These are phyloP conservation scores for Verruconis gallopava DNA, from an alignment of 2,329 filamentous ascomycete species.

Conservation along the genomic window DNA sequence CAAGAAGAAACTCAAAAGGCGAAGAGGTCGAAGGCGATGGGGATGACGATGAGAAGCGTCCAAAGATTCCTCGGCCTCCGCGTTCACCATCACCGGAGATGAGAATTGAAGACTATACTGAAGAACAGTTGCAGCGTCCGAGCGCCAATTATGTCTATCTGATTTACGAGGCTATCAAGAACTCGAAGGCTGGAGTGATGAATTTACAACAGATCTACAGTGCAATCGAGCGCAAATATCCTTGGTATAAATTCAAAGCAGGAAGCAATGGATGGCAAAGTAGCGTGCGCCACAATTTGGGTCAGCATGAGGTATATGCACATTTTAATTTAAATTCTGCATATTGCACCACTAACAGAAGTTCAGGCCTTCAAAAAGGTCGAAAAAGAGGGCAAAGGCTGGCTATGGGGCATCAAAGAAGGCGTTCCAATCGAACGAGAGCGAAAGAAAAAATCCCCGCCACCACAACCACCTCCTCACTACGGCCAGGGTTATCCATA, in stretches of 20 bases:
- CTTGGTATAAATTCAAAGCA: conserved; percentile 48
- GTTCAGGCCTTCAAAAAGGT: conserved; percentile 9
- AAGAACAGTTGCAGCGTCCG: conserved; percentile 61
- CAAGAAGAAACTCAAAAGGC: conserved; percentile 25
- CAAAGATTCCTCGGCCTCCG: conserved; percentile 35
- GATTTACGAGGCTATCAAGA: conserved; percentile 48
- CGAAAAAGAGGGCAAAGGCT: conserved; percentile 12
- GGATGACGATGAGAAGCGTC: conserved; percentile 20
- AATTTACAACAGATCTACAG: conserved; percentile 55
- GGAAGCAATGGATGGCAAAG: conserved; percentile 53
- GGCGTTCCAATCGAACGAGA: conserved; percentile 10
- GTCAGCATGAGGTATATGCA: conserved; percentile 34
- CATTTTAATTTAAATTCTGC: neutral
- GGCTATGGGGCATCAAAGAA: conserved; percentile 11
- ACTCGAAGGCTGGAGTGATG: conserved; percentile 42
- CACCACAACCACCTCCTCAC: conserved; percentile 8
- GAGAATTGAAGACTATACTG: conserved; percentile 51
- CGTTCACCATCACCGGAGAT: conserved; percentile 50
- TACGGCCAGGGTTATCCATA: neutral
- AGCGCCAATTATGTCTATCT: conserved; percentile 50
- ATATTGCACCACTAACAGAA: neutral
- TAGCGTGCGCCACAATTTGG: conserved; percentile 52
- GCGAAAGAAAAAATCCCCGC: conserved; percentile 10
- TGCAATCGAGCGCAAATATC: conserved; percentile 49
- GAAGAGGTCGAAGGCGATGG: conserved; percentile 21